Percentiles rank a stretch among this genome's conserved stretches.
phyloP scores from a whole-genome alignment of 371 early-diverging fungal species.

The Blakeslea trispora region DNA sequence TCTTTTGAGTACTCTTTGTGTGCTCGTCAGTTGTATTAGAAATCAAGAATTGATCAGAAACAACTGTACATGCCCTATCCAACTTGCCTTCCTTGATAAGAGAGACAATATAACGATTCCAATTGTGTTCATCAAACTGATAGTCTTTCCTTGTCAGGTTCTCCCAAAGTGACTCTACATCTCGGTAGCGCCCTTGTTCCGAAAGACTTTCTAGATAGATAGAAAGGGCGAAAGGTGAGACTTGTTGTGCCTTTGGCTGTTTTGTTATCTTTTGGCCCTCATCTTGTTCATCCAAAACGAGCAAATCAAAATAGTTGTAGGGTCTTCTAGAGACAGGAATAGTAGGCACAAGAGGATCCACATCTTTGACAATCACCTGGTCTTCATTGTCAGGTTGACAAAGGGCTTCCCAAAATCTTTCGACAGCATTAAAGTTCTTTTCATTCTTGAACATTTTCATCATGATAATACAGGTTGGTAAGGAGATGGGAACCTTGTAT shows the following conservation, averaged over 20 bases:
- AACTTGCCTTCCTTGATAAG: constrained; percentile 13
- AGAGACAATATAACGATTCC: constrained; percentile 38
- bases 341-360: constrained; percentile 13
- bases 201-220: constrained; percentile 36
- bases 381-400: constrained; percentile 6
- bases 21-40: not conserved
- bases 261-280: not conserved
- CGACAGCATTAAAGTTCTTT: constrained; percentile 30
- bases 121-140: constrained; percentile 45
- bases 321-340: constrained; percentile 19
- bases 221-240: constrained; percentile 38
- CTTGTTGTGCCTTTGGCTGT: constrained; percentile 1
- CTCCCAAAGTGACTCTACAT: constrained; percentile 34
- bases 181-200: constrained; percentile 17
- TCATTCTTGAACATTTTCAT: constrained; percentile 37
- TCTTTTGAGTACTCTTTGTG: constrained; percentile 1
- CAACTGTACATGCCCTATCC: constrained; percentile 23
- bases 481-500: constrained; percentile 17
- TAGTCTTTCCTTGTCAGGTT: constrained; percentile 22
- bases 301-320: constrained; percentile 7
- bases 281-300: constrained; percentile 8
- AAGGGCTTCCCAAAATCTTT: constrained; percentile 32
- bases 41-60: constrained; percentile 14
- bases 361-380: not conserved
- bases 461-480: constrained; percentile 26